Base-by-base conservation (phyloP, 2,329 filamentous ascomycete genomes). In the Ustulina deusta region DNA sequence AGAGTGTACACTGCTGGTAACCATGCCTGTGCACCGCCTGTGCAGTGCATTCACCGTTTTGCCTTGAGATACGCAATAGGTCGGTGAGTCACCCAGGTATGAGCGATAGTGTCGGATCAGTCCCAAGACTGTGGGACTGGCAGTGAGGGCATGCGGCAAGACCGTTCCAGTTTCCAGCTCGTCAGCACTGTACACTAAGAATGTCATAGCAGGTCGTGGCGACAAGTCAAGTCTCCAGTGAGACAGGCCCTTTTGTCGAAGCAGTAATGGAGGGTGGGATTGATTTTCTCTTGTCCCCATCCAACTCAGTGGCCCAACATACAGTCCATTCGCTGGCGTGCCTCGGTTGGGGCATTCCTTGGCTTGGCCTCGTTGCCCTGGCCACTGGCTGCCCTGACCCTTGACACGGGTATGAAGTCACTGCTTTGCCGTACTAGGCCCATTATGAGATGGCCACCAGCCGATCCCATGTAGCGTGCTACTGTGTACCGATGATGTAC, bases 381-480 rank as follows among this genome's bases (percentile, higher is more conserved):
- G 38, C 60, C 60, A 52, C 34, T 38, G 49, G 22, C 54, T 36
- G 62, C 46, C 54, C 54, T 22, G 51, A 46, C 29, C 62, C 55
- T 32, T 40, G 49, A 40, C 40, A 27, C 11, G 40, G 9, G 5
- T 46, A 68, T 69, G 66, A 69, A 69, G 66, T 69, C 66, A 69
- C 66, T 63, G 63, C 56, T 59, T 56, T 42, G 54, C 59, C 59
- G 63, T 58, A 49, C 38, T 59, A 46, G 15, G 29, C 48, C 51
- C 52, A 52, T 40, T 52, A 59, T 60, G 29, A 54, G 58, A 61
- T 55, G 40, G 60, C 44, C 36, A 40, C 59, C 55, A 9, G 60
- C 54, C 52, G 61, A 68, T 68, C 58, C 65, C n/a, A 20, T 34
- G 52, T 59, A 44, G 52, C 27, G 57, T 48, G 38, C 32, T 65